Conservation (phyloP, 2,329 filamentous ascomycete genomes). For the Metarhizium humberi region DNA sequence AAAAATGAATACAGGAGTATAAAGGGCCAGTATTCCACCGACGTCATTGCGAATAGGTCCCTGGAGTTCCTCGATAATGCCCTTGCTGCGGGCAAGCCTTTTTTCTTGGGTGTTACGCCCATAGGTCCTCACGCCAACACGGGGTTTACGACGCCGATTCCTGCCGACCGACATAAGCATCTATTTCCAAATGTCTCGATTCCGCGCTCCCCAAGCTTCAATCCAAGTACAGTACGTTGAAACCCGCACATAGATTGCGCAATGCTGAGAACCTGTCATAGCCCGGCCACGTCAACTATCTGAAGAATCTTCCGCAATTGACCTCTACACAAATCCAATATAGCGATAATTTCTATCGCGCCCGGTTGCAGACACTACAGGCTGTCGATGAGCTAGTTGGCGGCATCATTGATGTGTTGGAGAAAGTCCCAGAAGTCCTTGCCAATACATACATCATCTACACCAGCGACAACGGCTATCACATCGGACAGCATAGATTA, state of each 20-base stretch:
- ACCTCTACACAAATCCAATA: constrained; percentile 31
- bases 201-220: constrained; percentile 56
- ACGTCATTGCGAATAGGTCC: constrained; percentile 51
- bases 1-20: constrained; percentile 16
- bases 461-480: constrained; percentile 51
- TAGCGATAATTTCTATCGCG: constrained; percentile 42
- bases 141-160: constrained; percentile 40
- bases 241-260: background rate
- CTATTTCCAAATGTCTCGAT: constrained; percentile 51
- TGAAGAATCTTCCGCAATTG: constrained; percentile 30
- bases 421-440: constrained; percentile 43
- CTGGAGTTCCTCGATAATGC: constrained; percentile 54
- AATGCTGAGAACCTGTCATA: constrained; percentile 2
- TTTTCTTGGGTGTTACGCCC: constrained; percentile 59
- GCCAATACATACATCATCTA: constrained; percentile 53
- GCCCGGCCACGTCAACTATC: constrained; percentile 34
- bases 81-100: constrained; percentile 43
- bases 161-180: constrained; percentile 50
- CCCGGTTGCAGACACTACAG: constrained; percentile 42
- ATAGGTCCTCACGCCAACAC: constrained; percentile 55
- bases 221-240: constrained; percentile 43
- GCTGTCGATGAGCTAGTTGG: constrained; percentile 47
- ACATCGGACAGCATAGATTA: constrained; percentile 50
- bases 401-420: constrained; percentile 32
- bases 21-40: constrained; percentile 32